A percentile compares a stretch with the other conserved stretches of the same genome.
phyloP scores from a whole-genome alignment of 192 early-diverging fungal species.

The Entomortierella parvispora region DNA sequence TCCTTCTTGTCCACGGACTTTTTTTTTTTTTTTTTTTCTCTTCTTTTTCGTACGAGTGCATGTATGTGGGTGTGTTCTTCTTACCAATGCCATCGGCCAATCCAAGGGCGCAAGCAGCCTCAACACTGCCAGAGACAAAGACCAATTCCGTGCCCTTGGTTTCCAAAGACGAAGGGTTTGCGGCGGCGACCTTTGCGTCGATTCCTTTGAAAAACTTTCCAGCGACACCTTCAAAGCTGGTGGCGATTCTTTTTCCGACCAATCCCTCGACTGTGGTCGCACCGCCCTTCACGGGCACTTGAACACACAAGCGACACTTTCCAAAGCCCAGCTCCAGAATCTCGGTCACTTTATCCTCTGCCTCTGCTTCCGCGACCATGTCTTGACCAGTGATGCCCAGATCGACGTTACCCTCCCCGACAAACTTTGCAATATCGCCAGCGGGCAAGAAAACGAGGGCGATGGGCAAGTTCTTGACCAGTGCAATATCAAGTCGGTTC shows the following conservation, averaged over 20 bases:
- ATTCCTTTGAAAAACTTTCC: slow-evolving; percentile 75
- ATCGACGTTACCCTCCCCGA: slow-evolving; percentile 95
- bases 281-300: slow-evolving; percentile 77
- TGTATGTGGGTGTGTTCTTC: too few species aligned
- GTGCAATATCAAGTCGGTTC: slow-evolving; percentile 96
- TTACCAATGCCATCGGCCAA: slow-evolving; percentile 96
- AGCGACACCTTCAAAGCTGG: slow-evolving; percentile 85
- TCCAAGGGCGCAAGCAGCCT: slow-evolving; percentile 95
- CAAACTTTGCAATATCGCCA: slow-evolving; percentile 95
- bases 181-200: slow-evolving; percentile 64
- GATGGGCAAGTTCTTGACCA: slow-evolving; percentile 92
- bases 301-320: slow-evolving; percentile 91
- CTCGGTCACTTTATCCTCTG: slow-evolving; percentile 73
- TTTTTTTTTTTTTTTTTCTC: too few species aligned
- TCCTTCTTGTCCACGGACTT: not conserved
- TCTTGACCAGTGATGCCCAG: slow-evolving; percentile 97
- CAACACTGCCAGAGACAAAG: slow-evolving; percentile 94
- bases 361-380: slow-evolving; percentile 88
- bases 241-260: slow-evolving; percentile 94
- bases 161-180: slow-evolving; percentile 16
- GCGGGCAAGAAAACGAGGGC: slow-evolving; percentile 96
- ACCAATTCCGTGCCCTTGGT: slow-evolving; percentile 77
- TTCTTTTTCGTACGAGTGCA: too few species aligned
- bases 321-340: slow-evolving; percentile 90
- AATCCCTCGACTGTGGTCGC: slow-evolving; percentile 68